These are phyloP conservation scores for Chaetoceros muelleri DNA, from an alignment of 108 stramenopile species.

Conservation along the genomic window DNA sequence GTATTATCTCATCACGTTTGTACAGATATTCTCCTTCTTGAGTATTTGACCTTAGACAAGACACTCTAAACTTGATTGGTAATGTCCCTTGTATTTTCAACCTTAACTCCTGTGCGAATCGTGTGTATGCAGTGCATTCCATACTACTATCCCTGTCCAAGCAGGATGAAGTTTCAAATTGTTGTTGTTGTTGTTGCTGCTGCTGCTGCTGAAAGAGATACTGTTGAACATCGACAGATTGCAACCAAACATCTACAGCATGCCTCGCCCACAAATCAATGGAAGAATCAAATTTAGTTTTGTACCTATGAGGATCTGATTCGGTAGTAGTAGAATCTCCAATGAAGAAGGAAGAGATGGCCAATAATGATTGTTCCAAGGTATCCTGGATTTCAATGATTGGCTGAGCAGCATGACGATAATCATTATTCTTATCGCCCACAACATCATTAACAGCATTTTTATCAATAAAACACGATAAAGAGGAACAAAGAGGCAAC, in stretches of 20 bases:
- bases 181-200: no score
- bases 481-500: no score
- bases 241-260: slow-evolving; percentile 8
- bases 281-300: slow-evolving; percentile 5
- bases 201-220: not conserved
- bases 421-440: slow-evolving; percentile 2
- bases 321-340: no score
- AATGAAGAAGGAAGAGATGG: not conserved
- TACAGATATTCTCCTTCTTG: slow-evolving; percentile 22
- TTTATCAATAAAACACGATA: not conserved
- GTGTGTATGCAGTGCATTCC: not conserved
- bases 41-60: slow-evolving; percentile 17
- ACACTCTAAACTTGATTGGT: slow-evolving; percentile 18
- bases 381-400: slow-evolving; percentile 7
- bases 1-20: slow-evolving; percentile 22
- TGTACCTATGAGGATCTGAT: no score
- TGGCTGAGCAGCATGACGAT: not conserved
- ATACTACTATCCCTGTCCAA: slow-evolving; percentile 4
- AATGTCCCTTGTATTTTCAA: not conserved
- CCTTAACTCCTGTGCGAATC: not conserved
- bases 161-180: no score
- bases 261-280: slow-evolving; percentile 13
- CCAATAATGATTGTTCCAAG: slow-evolving; percentile 4
- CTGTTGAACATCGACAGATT: slow-evolving; percentile 1
- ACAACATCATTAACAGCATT: not conserved